Percentiles rank a stretch among this genome's conserved stretches.
These are phyloP conservation scores for Amesomyces nigricolor DNA, from an alignment of 2,329 filamentous ascomycete species.

Conservation along the genomic window DNA sequence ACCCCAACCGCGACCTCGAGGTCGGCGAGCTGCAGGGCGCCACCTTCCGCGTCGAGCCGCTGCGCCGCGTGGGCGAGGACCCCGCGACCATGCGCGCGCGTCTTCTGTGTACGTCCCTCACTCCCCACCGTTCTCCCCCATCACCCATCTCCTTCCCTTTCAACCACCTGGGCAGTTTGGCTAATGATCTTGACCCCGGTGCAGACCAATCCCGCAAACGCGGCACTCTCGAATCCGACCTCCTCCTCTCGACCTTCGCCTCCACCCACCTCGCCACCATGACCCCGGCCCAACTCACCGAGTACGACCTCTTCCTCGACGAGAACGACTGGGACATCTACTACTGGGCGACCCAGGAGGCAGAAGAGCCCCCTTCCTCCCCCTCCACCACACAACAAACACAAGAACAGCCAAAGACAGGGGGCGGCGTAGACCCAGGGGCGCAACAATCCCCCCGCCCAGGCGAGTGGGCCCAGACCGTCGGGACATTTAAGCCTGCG, in stretches of 20 bases:
- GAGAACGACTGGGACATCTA: constrained; percentile 99
- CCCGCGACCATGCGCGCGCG: constrained; percentile 80
- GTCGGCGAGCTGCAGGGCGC: constrained; percentile 86
- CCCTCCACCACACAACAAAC: constrained; percentile 22
- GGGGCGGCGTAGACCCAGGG: constrained; percentile 16
- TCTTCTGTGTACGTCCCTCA: constrained; percentile 53
- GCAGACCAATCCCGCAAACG: constrained; percentile 94
- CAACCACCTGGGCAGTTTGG: background rate
- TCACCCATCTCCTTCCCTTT: background rate
- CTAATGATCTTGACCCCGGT: no score
- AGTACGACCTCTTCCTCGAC: constrained; percentile 91
- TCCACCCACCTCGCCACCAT: constrained; percentile 70
- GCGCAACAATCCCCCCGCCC: constrained; percentile 31
- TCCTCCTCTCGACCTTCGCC: constrained; percentile 93
- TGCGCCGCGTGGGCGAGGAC: constrained; percentile 79
- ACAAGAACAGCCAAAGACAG: background rate
- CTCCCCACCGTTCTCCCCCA: constrained; percentile 4
- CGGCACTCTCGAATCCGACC: constrained; percentile 90
- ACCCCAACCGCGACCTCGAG: constrained; percentile 52
- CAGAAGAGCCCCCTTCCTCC: constrained; percentile 42
- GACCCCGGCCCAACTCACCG: constrained; percentile 63
- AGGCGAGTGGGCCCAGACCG: constrained; percentile 95
- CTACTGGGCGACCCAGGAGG: constrained; percentile 91
- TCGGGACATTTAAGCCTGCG: constrained; percentile 88
- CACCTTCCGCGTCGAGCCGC: constrained; percentile 82